A percentile compares a stretch with the other conserved stretches of the same genome.
phyloP scores from a whole-genome alignment of 1,139 yeast genomes.

The Keqinozyma sinolaborantium region DNA sequence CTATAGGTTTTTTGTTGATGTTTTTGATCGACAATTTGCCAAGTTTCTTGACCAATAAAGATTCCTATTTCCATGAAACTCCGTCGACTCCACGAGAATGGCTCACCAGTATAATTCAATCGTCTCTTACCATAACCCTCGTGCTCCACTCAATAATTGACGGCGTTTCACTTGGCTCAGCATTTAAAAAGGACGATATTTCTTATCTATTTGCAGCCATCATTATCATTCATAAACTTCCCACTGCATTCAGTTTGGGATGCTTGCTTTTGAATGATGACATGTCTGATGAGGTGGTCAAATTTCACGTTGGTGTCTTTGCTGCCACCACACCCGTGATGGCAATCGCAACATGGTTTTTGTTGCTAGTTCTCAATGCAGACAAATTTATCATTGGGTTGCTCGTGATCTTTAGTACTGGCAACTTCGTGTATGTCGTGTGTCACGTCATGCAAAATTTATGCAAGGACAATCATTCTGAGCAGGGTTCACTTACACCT shows the following conservation, averaged over 20 bases:
- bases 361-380: conserved; percentile 27
- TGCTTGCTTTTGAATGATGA: conserved; percentile 49
- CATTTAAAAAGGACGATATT: conserved; percentile 44
- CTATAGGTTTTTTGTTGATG: not conserved
- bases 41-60: not conserved
- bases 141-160: conserved; percentile 68
- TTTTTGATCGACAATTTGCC: not conserved
- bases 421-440: conserved; percentile 71
- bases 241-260: conserved; percentile 69
- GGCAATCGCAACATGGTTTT: conserved; percentile 43
- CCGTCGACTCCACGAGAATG: conserved; percentile 1
- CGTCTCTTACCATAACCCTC: conserved; percentile 51
- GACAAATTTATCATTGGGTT: conserved; percentile 45
- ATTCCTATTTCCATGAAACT: conserved; percentile 1
- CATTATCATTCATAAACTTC: conserved; percentile 68
- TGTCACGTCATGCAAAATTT: conserved; percentile 53
- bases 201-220: conserved; percentile 54
- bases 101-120: conserved; percentile 9
- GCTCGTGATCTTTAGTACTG: conserved; percentile 61
- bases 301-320: conserved; percentile 42
- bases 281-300: conserved; percentile 23
- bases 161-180: conserved; percentile 72
- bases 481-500: conserved; percentile 2
- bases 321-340: conserved; percentile 52
- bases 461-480: conserved; percentile 3